Conservation (phyloP, 2,329 filamentous ascomycete species). For the Penicillium sp. region DNA sequence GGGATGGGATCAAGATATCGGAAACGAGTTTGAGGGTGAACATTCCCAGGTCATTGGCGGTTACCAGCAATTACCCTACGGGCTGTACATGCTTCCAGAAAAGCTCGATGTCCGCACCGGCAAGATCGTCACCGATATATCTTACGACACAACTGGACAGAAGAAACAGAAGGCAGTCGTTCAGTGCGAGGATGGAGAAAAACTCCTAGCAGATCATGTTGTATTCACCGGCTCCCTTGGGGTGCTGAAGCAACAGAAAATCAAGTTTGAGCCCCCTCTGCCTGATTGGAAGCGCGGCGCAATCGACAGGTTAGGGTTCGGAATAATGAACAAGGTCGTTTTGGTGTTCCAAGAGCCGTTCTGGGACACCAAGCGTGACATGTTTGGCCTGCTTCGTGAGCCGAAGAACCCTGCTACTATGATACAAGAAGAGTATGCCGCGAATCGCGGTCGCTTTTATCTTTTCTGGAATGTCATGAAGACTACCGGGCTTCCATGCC, state of each 20-base stretch:
- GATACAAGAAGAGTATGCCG: conserved; percentile 74
- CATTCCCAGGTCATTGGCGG: conserved; percentile 93
- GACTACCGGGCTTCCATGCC: conserved; percentile 80
- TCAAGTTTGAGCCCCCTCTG: conserved; percentile 87
- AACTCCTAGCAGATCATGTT: conserved; percentile 82
- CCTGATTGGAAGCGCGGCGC: conserved; percentile 80
- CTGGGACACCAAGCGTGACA: conserved; percentile 86
- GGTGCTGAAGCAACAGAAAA: conserved; percentile 75
- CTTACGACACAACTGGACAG: conserved; percentile 52
- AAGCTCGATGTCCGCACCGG: conserved; percentile 75
- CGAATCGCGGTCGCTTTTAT: conserved; percentile 85
- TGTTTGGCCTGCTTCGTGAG: conserved; percentile 86
- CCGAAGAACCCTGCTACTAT: conserved; percentile 68
- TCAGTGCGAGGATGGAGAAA: conserved; percentile 73
- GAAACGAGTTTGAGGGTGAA: conserved; percentile 94
- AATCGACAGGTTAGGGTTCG: conserved; percentile 83
- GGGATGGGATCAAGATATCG: conserved; percentile 95
- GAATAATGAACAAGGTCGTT: conserved; percentile 91
- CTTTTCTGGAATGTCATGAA: conserved; percentile 96
- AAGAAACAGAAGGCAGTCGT: conserved; percentile 57
- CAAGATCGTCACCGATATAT: conserved; percentile 70
- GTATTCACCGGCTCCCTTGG: conserved; percentile 87
- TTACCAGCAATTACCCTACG: conserved; percentile 89
- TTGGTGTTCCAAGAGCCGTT: conserved; percentile 86
- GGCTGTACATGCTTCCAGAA: conserved; percentile 73